Evolutionary conservation across 2,329 filamentous ascomycete species (phyloP).

Genomic region (Madurella fahalii): DNA sequence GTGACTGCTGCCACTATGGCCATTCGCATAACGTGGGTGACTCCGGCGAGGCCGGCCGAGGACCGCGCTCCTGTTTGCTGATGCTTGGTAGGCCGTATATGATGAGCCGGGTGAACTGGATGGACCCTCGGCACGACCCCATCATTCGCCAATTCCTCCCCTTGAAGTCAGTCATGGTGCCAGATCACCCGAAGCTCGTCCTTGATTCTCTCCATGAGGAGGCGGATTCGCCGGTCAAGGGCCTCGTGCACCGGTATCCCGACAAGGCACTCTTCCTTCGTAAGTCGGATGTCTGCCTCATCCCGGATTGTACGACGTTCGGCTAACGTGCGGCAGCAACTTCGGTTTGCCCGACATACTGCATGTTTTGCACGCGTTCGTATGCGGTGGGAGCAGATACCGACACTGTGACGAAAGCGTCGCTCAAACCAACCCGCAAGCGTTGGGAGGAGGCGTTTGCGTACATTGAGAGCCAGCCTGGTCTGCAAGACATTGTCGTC

Average conservation of each 20-base stretch:
- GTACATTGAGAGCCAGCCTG: conserved; percentile 50
- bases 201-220: conserved; percentile 58
- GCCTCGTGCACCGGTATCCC: conserved; percentile 60
- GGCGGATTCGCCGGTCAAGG: conserved; percentile 51
- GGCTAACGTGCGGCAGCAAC: conserved; percentile 40
- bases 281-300: conserved; percentile 31
- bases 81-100: conserved; percentile 48
- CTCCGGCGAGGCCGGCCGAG: not conserved
- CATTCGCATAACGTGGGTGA: conserved; percentile 49
- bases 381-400: conserved; percentile 56
- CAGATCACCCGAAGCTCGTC: conserved; percentile 51
- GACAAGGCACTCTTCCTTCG: conserved; percentile 60
- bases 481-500: conserved; percentile 55
- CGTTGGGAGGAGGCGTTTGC: conserved; percentile 55
- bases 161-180: conserved; percentile 46
- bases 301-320: not conserved
- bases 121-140: conserved; percentile 54
- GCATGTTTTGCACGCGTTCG: conserved; percentile 58
- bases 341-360: conserved; percentile 60
- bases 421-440: conserved; percentile 36
- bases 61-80: not conserved
- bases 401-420: conserved; percentile 44
- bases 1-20: conserved; percentile 55
- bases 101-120: conserved; percentile 56
- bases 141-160: conserved; percentile 59